Conservation (phyloP, 108 stramenopile species). For the Asterionellopsis glacialis region DNA sequence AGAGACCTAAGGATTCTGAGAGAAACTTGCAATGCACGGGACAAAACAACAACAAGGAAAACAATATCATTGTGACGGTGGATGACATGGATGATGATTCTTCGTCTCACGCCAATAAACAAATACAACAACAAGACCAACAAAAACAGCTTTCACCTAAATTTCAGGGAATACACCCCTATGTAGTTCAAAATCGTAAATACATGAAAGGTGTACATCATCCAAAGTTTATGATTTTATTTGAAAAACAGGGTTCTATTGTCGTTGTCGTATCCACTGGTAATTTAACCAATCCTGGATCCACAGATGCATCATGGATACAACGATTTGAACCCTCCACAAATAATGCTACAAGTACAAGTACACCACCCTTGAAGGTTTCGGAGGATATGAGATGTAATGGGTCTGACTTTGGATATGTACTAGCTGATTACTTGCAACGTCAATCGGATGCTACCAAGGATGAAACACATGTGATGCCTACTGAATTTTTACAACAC, state of each 20-base stretch:
- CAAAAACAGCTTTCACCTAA: too few relatives aligned
- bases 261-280: slow-evolving; percentile 71
- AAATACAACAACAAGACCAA: too few relatives aligned
- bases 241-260: slow-evolving; percentile 56
- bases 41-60: too few relatives aligned
- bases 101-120: too few relatives aligned
- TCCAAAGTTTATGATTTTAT: slow-evolving; percentile 79
- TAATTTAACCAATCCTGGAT: slow-evolving; percentile 45
- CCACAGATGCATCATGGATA: slow-evolving; percentile 74
- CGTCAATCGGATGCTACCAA: slow-evolving; percentile 47
- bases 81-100: too few relatives aligned
- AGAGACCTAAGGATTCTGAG: too few relatives aligned
- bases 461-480: slow-evolving; percentile 24
- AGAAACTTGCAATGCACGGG: too few relatives aligned
- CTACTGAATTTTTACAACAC: slow-evolving; percentile 36
- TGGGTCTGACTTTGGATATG: slow-evolving; percentile 54
- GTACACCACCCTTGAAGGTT: slow-evolving; percentile 4
- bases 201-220: slow-evolving; percentile 63
- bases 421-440: slow-evolving; percentile 59
- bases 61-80: too few relatives aligned
- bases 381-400: background rate
- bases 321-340: slow-evolving; percentile 50
- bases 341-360: background rate
- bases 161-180: too few relatives aligned
- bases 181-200: slow-evolving; percentile 14